Evolutionary conservation across 2,329 filamentous ascomycete species (phyloP).

Genomic region (Beauveria australis): DNA sequence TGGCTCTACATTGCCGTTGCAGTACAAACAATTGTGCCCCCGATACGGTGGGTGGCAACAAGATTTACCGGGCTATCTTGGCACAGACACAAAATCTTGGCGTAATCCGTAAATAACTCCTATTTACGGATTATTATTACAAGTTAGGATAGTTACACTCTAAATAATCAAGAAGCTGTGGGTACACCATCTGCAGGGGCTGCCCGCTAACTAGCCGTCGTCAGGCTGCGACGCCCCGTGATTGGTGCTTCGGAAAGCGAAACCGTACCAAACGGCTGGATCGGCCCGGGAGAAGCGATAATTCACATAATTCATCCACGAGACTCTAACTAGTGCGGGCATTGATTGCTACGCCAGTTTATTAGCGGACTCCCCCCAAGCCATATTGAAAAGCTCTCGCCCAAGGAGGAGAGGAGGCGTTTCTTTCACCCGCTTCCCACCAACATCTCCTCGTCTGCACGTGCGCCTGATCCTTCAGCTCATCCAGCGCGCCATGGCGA

Average conservation of each 20-base stretch:
- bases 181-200: background rate
- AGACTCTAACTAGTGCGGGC: background rate
- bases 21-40: too few species aligned
- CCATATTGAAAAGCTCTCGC: background rate
- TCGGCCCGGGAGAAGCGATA: background rate
- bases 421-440: background rate
- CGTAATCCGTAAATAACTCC: too few species aligned
- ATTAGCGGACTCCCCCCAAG: too few species aligned
- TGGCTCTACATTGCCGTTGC: too few species aligned
- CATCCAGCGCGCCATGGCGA: background rate
- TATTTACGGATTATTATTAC: too few species aligned
- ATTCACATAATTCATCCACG: background rate
- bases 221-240: background rate
- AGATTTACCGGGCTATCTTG: too few species aligned
- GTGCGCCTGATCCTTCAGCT: background rate
- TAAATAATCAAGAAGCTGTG: background rate
- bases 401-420: background rate
- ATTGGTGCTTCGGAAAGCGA: conserved; percentile 4
- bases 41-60: too few species aligned
- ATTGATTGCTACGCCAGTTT: background rate
- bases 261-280: background rate
- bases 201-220: background rate
- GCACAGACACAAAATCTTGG: too few species aligned
- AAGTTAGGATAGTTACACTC: too few species aligned
- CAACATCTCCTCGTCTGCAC: background rate